phyloP scores from a whole-genome alignment of 495 filamentous ascomycete species.

The Annulohypoxylon bovei region DNA sequence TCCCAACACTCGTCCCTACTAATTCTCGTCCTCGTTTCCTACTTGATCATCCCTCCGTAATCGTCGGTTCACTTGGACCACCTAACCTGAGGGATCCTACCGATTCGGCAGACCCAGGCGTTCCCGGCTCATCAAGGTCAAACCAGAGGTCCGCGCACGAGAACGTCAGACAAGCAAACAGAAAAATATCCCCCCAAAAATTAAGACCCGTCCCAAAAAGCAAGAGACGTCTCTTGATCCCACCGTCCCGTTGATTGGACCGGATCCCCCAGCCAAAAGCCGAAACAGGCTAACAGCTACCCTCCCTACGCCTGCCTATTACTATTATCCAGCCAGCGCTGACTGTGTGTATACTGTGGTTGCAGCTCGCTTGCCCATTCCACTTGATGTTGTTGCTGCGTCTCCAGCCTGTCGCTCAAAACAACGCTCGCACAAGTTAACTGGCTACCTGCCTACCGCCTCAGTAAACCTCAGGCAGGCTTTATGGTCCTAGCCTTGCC shows the following conservation, averaged over 20 bases:
- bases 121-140: slow-evolving; percentile 17
- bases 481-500: slow-evolving; percentile 23
- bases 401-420: slow-evolving; percentile 4
- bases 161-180: slow-evolving; percentile 24
- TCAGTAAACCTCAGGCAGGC: slow-evolving; percentile 3
- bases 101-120: slow-evolving; percentile 11
- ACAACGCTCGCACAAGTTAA: slow-evolving; percentile 5
- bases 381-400: slow-evolving; percentile 21
- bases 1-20: slow-evolving; percentile 7
- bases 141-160: slow-evolving; percentile 12
- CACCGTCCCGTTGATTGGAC: slow-evolving; percentile 23
- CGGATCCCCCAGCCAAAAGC: slow-evolving; percentile 41
- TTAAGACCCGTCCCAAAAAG: slow-evolving; percentile 25
- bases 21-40: slow-evolving; percentile 9
- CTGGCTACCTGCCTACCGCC: not conserved
- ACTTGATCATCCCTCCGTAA: slow-evolving; percentile 32
- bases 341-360: slow-evolving; percentile 26
- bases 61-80: slow-evolving; percentile 8
- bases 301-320: not conserved
- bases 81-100: slow-evolving; percentile 1
- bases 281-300: slow-evolving; percentile 37
- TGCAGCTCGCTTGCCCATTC: slow-evolving; percentile 15
- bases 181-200: slow-evolving; percentile 29
- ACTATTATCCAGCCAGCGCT: not conserved
- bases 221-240: slow-evolving; percentile 11